A percentile compares a stretch with the other conserved stretches of the same genome.
These are phyloP conservation scores for Violaceomyces palustris DNA, from an alignment of 1,284 basidiomycete species.

Conservation along the genomic window DNA sequence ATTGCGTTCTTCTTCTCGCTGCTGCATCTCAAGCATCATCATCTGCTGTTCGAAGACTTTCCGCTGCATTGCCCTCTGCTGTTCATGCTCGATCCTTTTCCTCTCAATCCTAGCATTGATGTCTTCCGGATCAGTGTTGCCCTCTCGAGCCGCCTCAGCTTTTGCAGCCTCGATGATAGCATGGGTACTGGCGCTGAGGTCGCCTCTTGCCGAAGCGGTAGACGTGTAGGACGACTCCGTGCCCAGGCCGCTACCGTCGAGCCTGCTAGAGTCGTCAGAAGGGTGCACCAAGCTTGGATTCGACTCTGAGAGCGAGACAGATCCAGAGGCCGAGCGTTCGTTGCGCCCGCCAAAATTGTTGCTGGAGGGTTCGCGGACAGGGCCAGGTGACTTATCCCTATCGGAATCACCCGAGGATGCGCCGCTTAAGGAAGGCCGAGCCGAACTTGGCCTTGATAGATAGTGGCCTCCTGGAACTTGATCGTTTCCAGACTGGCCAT, in stretches of 20 bases:
- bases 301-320: constrained; percentile 25
- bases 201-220: constrained; percentile 3
- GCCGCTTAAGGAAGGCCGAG: no score
- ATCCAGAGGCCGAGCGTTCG: constrained; percentile 12
- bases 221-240: background rate
- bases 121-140: constrained; percentile 8
- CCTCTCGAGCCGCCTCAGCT: constrained; percentile 11
- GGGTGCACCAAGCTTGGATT: constrained; percentile 15
- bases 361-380: no score
- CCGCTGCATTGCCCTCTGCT: constrained; percentile 35
- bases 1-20: constrained; percentile 33
- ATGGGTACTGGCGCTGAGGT: constrained; percentile 12
- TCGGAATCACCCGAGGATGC: no score
- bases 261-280: background rate
- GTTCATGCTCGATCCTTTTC: constrained; percentile 40
- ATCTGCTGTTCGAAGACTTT: constrained; percentile 42
- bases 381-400: no score
- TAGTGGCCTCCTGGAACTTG: no score
- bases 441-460: no score
- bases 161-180: background rate
- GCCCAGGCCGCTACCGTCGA: background rate
- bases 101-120: constrained; percentile 29
- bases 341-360: no score
- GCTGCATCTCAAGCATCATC: constrained; percentile 32
- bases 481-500: no score